phyloP scores from a whole-genome alignment of 768 basidiomycete species.

The Suillus lakei region DNA sequence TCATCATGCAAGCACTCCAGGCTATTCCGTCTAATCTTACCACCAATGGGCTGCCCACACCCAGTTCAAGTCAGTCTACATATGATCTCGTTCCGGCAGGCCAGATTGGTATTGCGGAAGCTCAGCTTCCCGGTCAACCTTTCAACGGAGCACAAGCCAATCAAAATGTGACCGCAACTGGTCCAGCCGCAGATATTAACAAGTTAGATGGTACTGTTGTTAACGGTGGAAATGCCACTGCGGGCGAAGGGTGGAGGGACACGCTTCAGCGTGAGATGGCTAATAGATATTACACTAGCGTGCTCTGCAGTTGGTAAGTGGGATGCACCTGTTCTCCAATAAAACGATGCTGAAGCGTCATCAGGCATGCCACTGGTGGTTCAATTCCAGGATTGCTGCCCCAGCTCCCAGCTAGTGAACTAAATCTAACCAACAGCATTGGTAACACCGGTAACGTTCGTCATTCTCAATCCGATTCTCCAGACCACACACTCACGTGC shows the following conservation, averaged over 20 bases:
- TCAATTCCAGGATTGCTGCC: slow-evolving; percentile 73
- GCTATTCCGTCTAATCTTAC: slow-evolving; percentile 78
- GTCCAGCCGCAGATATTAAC: slow-evolving; percentile 66
- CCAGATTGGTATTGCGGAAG: slow-evolving; percentile 82
- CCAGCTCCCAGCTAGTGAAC: slow-evolving; percentile 67
- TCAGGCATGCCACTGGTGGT: slow-evolving; percentile 87
- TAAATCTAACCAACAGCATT: slow-evolving; percentile 69
- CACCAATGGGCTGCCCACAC: slow-evolving; percentile 55
- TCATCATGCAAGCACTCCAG: slow-evolving; percentile 76
- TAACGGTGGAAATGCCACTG: slow-evolving; percentile 68
- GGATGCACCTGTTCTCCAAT: neutral
- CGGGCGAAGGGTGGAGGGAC: slow-evolving; percentile 68
- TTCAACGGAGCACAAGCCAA: slow-evolving; percentile 38
- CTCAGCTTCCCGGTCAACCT: slow-evolving; percentile 71
- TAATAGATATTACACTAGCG: slow-evolving; percentile 83
- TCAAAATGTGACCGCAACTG: slow-evolving; percentile 55
- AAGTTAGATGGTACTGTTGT: slow-evolving; percentile 55
- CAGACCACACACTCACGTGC: neutral
- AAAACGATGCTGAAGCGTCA: slow-evolving; percentile 3
- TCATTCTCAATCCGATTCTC: slow-evolving; percentile 15
- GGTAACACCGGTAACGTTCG: slow-evolving; percentile 77
- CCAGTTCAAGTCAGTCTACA: slow-evolving; percentile 54
- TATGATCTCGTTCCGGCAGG: slow-evolving; percentile 75
- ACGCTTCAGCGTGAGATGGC: slow-evolving; percentile 73
- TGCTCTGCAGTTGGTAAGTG: slow-evolving; percentile 86